Conservation (phyloP, 1,139 yeast species). For the Kurtzmaniella quercitrusa region DNA sequence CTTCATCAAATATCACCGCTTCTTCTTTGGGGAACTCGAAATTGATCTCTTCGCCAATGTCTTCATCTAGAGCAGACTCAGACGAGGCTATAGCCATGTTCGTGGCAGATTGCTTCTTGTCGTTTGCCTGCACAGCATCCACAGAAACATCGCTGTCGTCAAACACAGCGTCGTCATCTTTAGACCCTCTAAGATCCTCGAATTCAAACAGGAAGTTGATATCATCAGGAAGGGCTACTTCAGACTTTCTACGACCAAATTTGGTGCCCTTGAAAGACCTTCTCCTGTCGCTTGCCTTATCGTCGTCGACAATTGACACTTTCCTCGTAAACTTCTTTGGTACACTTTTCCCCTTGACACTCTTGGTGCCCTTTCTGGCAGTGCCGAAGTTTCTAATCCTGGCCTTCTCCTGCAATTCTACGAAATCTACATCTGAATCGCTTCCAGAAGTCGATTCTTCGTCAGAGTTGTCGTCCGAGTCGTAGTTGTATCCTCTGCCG, state of each 20-base stretch:
- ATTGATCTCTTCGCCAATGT: conserved; percentile 59
- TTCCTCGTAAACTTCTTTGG: neutral
- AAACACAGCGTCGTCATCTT: neutral
- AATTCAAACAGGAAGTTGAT: conserved; percentile 58
- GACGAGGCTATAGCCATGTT: conserved; percentile 15
- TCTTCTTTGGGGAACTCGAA: conserved; percentile 8
- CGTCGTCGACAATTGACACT: neutral
- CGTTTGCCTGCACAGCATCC: conserved; percentile 2
- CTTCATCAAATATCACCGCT: conserved; percentile 1
- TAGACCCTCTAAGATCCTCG: conserved; percentile 24
- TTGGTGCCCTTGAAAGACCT: conserved; percentile 11
- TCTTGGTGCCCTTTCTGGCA: conserved; percentile 43
- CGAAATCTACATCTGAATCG: conserved; percentile 69
- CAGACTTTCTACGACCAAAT: conserved; percentile 37
- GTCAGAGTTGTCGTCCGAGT: conserved; percentile 15
- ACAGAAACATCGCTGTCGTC: neutral
- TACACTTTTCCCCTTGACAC: conserved; percentile 15
- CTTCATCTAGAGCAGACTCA: conserved; percentile 40
- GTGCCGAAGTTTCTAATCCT: conserved; percentile 36
- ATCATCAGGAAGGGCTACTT: conserved; percentile 43
- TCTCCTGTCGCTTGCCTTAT: conserved; percentile 7
- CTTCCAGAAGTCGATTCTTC: conserved; percentile 46
- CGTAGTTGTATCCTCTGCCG: conserved; percentile 5
- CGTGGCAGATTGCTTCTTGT: conserved; percentile 12
- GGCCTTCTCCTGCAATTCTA: conserved; percentile 62